phyloP scores from a whole-genome alignment of 2,329 filamentous ascomycete species.

The Penicillium sumatraense region DNA sequence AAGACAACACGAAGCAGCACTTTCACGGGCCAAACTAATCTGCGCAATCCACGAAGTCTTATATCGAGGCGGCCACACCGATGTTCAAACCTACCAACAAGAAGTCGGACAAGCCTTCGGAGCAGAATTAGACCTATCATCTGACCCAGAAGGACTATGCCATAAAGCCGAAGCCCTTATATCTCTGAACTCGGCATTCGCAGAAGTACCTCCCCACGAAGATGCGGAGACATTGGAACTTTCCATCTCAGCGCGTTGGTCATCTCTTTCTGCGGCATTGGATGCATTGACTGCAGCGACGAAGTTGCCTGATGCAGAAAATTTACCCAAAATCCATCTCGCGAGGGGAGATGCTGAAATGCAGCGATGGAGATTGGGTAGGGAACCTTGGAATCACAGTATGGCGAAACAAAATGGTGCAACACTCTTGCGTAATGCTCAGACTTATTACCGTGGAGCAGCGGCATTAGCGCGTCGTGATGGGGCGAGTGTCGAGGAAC shows the following conservation, averaged over 20 bases:
- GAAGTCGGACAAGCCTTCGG: constrained; percentile 49
- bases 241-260: constrained; percentile 53
- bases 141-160: constrained; percentile 55
- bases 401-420: constrained; percentile 50
- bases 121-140: constrained; percentile 44
- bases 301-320: constrained; percentile 56
- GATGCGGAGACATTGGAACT: constrained; percentile 35
- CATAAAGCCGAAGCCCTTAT: constrained; percentile 62
- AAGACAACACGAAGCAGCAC: constrained; percentile 55
- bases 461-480: constrained; percentile 45
- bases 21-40: constrained; percentile 62
- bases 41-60: constrained; percentile 61
- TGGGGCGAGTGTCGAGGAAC: constrained; percentile 48
- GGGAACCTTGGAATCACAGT: constrained; percentile 47
- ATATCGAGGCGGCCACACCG: constrained; percentile 57
- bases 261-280: constrained; percentile 56
- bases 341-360: constrained; percentile 61
- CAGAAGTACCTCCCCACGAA: constrained; percentile 35
- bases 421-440: constrained; percentile 59
- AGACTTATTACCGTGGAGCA: constrained; percentile 62
- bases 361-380: constrained; percentile 56
- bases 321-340: constrained; percentile 58
- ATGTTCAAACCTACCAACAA: constrained; percentile 57
- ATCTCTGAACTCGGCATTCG: constrained; percentile 56
- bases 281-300: constrained; percentile 56